Percentiles rank a stretch among this genome's conserved stretches.
These are phyloP conservation scores for Parathielavia hyrcaniae DNA, from an alignment of 495 filamentous ascomycete genomes.

Conservation along the genomic window DNA sequence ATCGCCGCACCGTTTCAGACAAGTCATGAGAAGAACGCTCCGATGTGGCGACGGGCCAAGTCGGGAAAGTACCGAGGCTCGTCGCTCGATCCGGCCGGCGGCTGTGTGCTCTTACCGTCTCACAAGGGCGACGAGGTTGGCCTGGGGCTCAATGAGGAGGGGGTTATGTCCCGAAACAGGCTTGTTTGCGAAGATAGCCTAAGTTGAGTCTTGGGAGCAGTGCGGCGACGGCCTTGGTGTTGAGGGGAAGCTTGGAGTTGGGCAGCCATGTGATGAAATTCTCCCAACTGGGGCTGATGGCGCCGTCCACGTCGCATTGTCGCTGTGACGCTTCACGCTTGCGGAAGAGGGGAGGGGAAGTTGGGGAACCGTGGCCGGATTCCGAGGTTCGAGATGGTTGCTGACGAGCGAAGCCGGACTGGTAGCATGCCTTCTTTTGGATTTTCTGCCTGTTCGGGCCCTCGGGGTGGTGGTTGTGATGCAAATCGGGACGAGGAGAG, in stretches of 20 bases:
- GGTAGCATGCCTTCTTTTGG: too few species aligned
- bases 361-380: too few species aligned
- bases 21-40: too few species aligned
- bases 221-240: not conserved
- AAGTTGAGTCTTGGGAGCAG: not conserved
- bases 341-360: not conserved
- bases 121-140: not conserved
- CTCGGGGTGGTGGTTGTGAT: too few species aligned
- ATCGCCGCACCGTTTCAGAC: too few species aligned
- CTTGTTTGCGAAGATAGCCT: slow-evolving; percentile 5
- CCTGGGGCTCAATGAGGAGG: not conserved
- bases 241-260: not conserved
- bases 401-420: not conserved
- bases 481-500: too few species aligned
- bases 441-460: too few species aligned
- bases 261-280: not conserved
- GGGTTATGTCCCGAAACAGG: slow-evolving; percentile 4
- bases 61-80: too few species aligned
- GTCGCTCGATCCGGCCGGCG: too few species aligned
- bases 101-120: too few species aligned
- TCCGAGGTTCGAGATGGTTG: slow-evolving; percentile 5
- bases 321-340: not conserved
- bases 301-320: not conserved
- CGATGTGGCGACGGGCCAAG: too few species aligned
- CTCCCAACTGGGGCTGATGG: not conserved